Conservation (phyloP, 2,329 filamentous ascomycete genomes). For the Aspergillus sp. region DNA sequence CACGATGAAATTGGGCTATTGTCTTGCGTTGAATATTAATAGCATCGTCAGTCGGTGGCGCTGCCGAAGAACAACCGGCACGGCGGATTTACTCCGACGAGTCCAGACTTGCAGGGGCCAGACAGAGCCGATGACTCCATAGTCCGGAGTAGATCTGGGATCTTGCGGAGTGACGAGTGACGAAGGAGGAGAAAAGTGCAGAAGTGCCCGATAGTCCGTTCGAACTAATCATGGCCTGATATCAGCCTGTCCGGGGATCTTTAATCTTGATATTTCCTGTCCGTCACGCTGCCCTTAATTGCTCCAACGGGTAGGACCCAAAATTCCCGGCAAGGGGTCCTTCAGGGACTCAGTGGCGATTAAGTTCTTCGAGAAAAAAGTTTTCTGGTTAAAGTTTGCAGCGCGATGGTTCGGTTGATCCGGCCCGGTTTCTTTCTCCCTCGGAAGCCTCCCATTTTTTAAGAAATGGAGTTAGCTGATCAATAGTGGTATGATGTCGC, state of each 20-base stretch:
- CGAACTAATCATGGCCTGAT: neutral
- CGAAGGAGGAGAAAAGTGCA: too few species aligned
- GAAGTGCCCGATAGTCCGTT: neutral
- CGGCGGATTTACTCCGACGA: neutral
- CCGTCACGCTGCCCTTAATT: neutral
- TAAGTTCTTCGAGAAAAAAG: slow-evolving; percentile 1
- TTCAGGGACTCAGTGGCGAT: neutral
- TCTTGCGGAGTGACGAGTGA: too few species aligned
- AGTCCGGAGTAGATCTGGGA: too few species aligned
- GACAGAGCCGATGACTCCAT: neutral
- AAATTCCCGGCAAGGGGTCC: neutral
- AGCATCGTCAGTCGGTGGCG: neutral
- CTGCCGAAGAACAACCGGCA: neutral
- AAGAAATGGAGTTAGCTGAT: slow-evolving; percentile 1
- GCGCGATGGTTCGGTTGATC: slow-evolving; percentile 1
- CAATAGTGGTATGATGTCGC: slow-evolving; percentile 6
- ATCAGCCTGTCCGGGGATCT: neutral
- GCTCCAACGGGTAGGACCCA: neutral
- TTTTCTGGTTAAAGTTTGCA: slow-evolving; percentile 1
- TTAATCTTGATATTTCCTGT: neutral
- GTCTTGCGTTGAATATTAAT: neutral
- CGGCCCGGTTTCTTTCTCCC: slow-evolving; percentile 4
- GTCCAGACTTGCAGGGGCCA: neutral
- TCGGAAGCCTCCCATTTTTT: neutral
- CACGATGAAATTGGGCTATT: neutral